Evolutionary conservation across 2,329 filamentous ascomycete species (phyloP).

Genomic region (Xylariaceae sp.): DNA sequence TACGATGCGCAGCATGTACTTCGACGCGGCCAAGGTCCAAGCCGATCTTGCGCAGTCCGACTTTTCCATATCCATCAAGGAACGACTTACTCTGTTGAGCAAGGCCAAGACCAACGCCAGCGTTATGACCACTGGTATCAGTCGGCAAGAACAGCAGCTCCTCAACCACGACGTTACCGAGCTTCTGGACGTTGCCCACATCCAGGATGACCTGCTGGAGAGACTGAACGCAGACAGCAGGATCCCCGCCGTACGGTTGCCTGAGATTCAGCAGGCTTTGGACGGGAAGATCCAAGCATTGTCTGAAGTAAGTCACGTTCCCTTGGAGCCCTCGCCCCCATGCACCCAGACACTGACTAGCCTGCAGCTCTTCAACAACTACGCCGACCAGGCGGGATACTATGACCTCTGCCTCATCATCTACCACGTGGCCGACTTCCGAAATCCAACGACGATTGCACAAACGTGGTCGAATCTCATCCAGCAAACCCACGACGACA

Average conservation of each 20-base stretch:
- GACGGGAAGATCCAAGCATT: conserved; percentile 73
- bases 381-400: conserved; percentile 84
- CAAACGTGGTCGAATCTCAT: conserved; percentile 81
- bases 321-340: background rate
- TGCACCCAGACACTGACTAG: conserved; percentile 4
- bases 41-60: conserved; percentile 74
- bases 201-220: conserved; percentile 86
- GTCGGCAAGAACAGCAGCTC: conserved; percentile 74
- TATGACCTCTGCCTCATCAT: conserved; percentile 90
- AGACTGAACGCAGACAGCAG: conserved; percentile 67
- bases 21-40: conserved; percentile 83
- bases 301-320: conserved; percentile 55
- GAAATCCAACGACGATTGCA: conserved; percentile 75
- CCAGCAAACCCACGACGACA: conserved; percentile 57
- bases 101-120: conserved; percentile 89
- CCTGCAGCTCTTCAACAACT: conserved; percentile 78
- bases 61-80: conserved; percentile 71
- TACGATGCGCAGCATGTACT: conserved; percentile 74
- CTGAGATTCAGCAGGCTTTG: conserved; percentile 58
- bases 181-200: conserved; percentile 84
- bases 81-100: conserved; percentile 82
- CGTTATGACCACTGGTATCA: conserved; percentile 68
- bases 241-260: conserved; percentile 54
- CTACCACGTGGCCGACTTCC: conserved; percentile 85
- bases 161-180: conserved; percentile 79